Conservation (phyloP, 352 stramenopile genomes). For the Phytophthora ramorum region DNA sequence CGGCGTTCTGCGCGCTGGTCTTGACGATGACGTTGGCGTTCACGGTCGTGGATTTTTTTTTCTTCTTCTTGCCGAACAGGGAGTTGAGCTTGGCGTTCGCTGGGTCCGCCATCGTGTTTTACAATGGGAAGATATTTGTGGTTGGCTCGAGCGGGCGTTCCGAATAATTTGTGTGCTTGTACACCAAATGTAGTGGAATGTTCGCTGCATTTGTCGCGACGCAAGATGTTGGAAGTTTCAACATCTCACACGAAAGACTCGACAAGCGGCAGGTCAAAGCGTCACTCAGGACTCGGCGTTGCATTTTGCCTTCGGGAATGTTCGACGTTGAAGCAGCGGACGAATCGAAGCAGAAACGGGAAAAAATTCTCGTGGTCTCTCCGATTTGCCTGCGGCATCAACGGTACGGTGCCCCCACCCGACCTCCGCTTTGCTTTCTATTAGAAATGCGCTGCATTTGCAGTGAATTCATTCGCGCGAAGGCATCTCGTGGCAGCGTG, state of each 20-base stretch:
- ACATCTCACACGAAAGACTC: neutral
- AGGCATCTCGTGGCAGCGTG: too few species aligned
- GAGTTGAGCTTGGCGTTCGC: slow-evolving; percentile 82
- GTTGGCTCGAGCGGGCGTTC: slow-evolving; percentile 5
- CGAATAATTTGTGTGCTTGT: neutral
- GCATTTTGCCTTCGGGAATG: slow-evolving; percentile 23
- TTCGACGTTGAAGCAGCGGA: slow-evolving; percentile 29
- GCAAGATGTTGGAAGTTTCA: too few species aligned
- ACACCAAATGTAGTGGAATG: neutral
- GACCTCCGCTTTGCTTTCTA: too few species aligned
- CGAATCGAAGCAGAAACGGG: slow-evolving; percentile 15
- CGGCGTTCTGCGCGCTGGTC: slow-evolving; percentile 49
- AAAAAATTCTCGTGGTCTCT: slow-evolving; percentile 33
- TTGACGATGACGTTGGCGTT: slow-evolving; percentile 85
- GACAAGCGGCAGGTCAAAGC: neutral
- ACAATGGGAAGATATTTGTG: slow-evolving; percentile 21
- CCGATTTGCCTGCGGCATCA: slow-evolving; percentile 13
- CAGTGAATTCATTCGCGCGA: neutral
- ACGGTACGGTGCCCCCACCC: neutral
- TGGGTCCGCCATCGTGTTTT: slow-evolving; percentile 36
- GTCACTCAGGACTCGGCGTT: neutral
- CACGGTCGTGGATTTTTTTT: slow-evolving; percentile 76
- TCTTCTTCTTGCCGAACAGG: slow-evolving; percentile 90
- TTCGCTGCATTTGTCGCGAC: neutral
- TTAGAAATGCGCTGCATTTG: neutral